Percentiles rank a stretch among this genome's conserved stretches.
Conservation (phyloP, 1,139 yeast genomes). For the Saccharomyces hybrid region DNA sequence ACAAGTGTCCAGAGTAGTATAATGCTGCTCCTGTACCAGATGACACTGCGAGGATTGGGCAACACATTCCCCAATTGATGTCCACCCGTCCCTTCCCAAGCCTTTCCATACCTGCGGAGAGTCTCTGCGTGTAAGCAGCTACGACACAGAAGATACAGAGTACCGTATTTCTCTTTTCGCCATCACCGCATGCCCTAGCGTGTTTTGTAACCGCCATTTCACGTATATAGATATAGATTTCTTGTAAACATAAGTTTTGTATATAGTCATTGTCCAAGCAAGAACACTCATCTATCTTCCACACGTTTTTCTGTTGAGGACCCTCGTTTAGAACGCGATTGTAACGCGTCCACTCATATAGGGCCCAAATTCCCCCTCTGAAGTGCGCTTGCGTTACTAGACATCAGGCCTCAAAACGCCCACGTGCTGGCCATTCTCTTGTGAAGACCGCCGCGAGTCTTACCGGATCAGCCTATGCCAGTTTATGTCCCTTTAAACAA, state of each 20-base stretch:
- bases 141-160: background rate
- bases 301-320: background rate
- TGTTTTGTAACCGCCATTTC: background rate
- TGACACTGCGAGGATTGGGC: slow-evolving; percentile 32
- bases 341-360: background rate
- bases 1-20: slow-evolving; percentile 92
- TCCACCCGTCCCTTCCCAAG: background rate
- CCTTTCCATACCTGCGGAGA: background rate
- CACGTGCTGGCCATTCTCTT: background rate
- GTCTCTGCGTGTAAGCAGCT: background rate
- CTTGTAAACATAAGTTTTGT: background rate
- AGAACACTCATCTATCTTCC: background rate
- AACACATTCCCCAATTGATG: background rate
- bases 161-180: background rate
- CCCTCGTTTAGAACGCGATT: background rate
- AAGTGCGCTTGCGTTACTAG: background rate
- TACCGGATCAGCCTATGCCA: no score
- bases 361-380: background rate
- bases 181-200: background rate
- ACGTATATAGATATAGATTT: background rate
- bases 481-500: background rate
- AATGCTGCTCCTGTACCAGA: slow-evolving; percentile 82
- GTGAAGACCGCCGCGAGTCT: background rate
- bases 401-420: background rate
- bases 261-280: background rate